Evolutionary conservation across 2,329 filamentous ascomycete species (phyloP).

Genomic region (Clarireedia sp.): DNA sequence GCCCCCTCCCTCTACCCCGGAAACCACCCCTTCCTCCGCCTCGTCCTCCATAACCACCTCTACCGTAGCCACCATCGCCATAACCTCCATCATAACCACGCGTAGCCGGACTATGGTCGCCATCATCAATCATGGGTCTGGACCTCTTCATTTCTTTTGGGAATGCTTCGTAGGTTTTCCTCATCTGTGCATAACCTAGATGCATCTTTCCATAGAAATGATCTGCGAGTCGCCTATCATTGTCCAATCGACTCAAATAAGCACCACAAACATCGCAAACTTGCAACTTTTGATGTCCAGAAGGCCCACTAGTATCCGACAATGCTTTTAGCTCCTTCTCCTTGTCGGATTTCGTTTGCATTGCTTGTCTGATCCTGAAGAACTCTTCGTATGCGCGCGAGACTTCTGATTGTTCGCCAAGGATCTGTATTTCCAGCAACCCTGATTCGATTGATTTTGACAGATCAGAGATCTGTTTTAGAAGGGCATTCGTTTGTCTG

Average conservation of each 20-base stretch:
- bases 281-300: slow-evolving; percentile 94
- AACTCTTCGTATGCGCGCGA: slow-evolving; percentile 79
- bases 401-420: slow-evolving; percentile 76
- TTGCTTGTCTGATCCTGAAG: slow-evolving; percentile 73
- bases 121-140: slow-evolving; percentile 47
- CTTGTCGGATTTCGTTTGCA: slow-evolving; percentile 71
- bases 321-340: slow-evolving; percentile 86
- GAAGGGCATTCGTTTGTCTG: slow-evolving; percentile 79
- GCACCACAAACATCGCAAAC: slow-evolving; percentile 98
- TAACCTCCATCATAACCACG: slow-evolving; percentile 48
- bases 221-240: slow-evolving; percentile 86
- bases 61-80: slow-evolving; percentile 33
- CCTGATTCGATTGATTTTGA: slow-evolving; percentile 71
- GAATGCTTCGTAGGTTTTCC: slow-evolving; percentile 82
- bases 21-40: slow-evolving; percentile 22
- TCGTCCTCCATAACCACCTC: slow-evolving; percentile 33
- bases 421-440: slow-evolving; percentile 75
- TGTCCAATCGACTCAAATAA: slow-evolving; percentile 85
- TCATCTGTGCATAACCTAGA: slow-evolving; percentile 94
- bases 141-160: slow-evolving; percentile 74
- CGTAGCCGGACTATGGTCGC: slow-evolving; percentile 42
- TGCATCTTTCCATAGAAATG: slow-evolving; percentile 99
- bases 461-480: slow-evolving; percentile 81
- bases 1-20: slow-evolving; percentile 21
- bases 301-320: slow-evolving; percentile 85